These are phyloP conservation scores for Nemania serpens DNA, from an alignment of 2,329 filamentous ascomycete species.

Conservation along the genomic window DNA sequence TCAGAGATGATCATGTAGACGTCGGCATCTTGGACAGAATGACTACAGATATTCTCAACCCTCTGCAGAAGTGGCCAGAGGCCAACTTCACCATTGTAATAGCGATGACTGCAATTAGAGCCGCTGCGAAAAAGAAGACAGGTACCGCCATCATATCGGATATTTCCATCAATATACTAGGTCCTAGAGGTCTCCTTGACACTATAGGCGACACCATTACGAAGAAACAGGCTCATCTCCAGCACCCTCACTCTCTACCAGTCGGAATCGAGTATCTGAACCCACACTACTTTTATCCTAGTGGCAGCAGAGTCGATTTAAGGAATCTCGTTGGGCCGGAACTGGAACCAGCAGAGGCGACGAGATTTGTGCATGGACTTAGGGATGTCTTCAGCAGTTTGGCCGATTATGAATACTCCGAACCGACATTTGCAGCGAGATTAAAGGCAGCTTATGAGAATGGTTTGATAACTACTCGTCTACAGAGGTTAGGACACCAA, in stretches of 20 bases:
- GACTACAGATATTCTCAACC: not conserved
- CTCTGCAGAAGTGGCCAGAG: not conserved
- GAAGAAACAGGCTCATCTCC: constrained; percentile 1
- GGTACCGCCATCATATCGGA: not conserved
- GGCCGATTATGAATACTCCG: not conserved
- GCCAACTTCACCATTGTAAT: too few species aligned
- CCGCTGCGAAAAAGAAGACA: not conserved
- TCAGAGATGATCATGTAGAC: too few species aligned
- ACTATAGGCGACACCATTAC: constrained; percentile 9
- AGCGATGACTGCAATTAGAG: not conserved
- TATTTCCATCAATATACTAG: constrained; percentile 11
- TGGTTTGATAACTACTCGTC: not conserved
- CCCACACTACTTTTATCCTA: constrained; percentile 15
- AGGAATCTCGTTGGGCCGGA: constrained; percentile 1
- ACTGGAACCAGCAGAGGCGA: not conserved
- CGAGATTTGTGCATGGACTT: not conserved
- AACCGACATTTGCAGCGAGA: not conserved
- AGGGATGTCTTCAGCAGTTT: not conserved
- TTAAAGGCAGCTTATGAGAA: not conserved
- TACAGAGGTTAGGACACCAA: constrained; percentile 7
- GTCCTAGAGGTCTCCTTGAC: constrained; percentile 1
- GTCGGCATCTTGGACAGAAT: too few species aligned
- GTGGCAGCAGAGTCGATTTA: not conserved
- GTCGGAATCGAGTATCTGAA: constrained; percentile 4
- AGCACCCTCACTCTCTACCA: constrained; percentile 14